These are phyloP conservation scores for Pluteus cervinus DNA, from an alignment of 768 basidiomycete genomes.

Conservation along the genomic window DNA sequence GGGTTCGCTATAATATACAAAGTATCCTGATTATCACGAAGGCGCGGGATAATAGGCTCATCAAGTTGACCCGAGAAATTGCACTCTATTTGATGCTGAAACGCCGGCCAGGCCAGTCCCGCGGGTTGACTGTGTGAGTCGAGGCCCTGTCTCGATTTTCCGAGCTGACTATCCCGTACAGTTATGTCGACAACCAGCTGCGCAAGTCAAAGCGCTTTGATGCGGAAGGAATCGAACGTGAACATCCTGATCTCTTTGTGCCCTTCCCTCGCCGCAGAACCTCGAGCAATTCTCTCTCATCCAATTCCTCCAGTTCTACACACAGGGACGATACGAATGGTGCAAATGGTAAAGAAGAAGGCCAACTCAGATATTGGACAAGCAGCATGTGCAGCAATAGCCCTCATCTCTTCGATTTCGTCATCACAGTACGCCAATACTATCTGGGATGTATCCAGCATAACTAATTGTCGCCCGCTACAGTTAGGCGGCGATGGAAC, in stretches of 20 bases:
- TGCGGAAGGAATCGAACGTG: slow-evolving; percentile 78
- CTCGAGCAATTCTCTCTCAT: slow-evolving; percentile 62
- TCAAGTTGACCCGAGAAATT: slow-evolving; percentile 89
- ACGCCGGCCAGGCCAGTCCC: slow-evolving; percentile 49
- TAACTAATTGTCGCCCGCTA: too few relatives aligned
- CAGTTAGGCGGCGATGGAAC: slow-evolving; percentile 98
- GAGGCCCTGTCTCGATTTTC: slow-evolving; percentile 8
- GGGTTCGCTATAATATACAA: slow-evolving; percentile 88
- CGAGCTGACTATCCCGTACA: slow-evolving; percentile 21
- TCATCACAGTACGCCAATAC: slow-evolving; percentile 72
- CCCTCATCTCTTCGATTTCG: slow-evolving; percentile 95
- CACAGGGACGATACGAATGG: slow-evolving; percentile 34
- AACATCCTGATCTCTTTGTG: slow-evolving; percentile 83
- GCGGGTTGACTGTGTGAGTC: slow-evolving; percentile 82
- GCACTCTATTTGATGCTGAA: slow-evolving; percentile 95
- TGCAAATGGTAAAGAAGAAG: slow-evolving; percentile 47
- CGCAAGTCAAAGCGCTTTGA: slow-evolving; percentile 89
- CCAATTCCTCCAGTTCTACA: slow-evolving; percentile 40
- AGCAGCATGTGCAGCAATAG: slow-evolving; percentile 89
- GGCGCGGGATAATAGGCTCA: slow-evolving; percentile 93
- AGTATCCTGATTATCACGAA: slow-evolving; percentile 95
- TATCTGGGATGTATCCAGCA: not conserved
- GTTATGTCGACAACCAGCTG: slow-evolving; percentile 94
- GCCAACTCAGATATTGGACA: slow-evolving; percentile 97
- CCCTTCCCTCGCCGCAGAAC: slow-evolving; percentile 73